These are phyloP conservation scores for Nepenthes gracilis DNA, from an alignment of 148 eudicot genomes.

Conservation along the genomic window DNA sequence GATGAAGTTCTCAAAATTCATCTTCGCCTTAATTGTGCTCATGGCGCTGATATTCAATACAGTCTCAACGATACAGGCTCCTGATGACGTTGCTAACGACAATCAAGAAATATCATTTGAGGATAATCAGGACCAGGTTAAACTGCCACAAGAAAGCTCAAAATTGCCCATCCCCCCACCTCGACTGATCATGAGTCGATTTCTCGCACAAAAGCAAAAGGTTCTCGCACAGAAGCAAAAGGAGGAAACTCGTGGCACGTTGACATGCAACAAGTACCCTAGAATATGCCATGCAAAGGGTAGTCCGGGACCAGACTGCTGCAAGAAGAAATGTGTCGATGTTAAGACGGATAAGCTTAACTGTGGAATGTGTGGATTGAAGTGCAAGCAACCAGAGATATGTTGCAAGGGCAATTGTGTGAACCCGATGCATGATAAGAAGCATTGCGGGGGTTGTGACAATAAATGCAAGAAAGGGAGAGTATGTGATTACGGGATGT, in stretches of 20 bases:
- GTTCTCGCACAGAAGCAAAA: not conserved
- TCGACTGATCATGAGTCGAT: not conserved
- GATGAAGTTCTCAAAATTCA: no score
- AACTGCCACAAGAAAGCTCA: no score
- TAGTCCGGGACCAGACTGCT: constrained; percentile 48
- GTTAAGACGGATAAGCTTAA: constrained; percentile 34
- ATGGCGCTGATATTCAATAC: no score
- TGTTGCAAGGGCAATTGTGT: constrained; percentile 55
- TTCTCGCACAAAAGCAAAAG: not conserved
- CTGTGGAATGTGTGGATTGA: constrained; percentile 59
- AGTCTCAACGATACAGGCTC: no score
- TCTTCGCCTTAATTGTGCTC: no score
- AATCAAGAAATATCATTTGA: no score
- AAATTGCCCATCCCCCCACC: no score
- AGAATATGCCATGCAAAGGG: constrained; percentile 13
- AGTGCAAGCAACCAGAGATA: constrained; percentile 37
- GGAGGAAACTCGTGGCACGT: no score
- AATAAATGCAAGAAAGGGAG: constrained; percentile 39
- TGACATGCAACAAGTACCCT: not conserved
- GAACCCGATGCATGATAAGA: constrained; percentile 25
- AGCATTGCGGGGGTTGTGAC: constrained; percentile 48
- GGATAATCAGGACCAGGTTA: no score
- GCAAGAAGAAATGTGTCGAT: constrained; percentile 52
- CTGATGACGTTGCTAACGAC: no score
- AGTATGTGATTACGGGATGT: constrained; percentile 48